Percentiles rank a stretch among this genome's conserved stretches.
These are phyloP conservation scores for Hypoxylon lenormandii DNA, from an alignment of 495 filamentous ascomycete genomes.

Conservation along the genomic window DNA sequence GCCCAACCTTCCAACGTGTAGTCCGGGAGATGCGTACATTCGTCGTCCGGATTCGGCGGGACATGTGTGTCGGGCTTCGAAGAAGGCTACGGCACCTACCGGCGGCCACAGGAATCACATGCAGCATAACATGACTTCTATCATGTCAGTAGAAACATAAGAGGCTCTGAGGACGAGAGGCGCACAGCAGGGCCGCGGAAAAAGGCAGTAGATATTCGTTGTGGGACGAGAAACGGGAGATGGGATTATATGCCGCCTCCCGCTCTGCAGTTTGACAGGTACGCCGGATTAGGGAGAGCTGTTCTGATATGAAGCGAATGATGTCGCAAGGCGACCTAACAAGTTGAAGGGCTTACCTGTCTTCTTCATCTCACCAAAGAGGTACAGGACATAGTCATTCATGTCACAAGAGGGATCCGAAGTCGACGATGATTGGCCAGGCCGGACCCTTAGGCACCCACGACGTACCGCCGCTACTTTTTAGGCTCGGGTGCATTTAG, in stretches of 20 bases:
- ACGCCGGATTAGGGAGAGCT: conserved; percentile 18
- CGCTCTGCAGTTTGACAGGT: conserved; percentile 47
- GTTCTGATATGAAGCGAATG: conserved; percentile 39
- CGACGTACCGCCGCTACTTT: conserved; percentile 35
- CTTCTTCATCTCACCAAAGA: conserved; percentile 42
- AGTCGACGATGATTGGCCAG: conserved; percentile 41
- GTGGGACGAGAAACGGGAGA: conserved; percentile 28
- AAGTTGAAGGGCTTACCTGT: conserved; percentile 33
- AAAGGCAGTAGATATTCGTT: conserved; percentile 11
- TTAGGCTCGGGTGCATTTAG: conserved; percentile 44
- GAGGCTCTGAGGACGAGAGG: conserved; percentile 27
- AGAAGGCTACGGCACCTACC: conserved; percentile 31
- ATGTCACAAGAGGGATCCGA: conserved; percentile 40
- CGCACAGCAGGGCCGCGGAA: conserved; percentile 17
- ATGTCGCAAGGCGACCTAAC: conserved; percentile 39
- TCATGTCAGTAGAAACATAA: conserved; percentile 16
- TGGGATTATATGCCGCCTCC: conserved; percentile 39
- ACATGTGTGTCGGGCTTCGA: conserved; percentile 35
- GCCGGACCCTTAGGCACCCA: conserved; percentile 48
- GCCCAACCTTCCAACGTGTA: conserved; percentile 20
- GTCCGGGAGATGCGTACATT: conserved; percentile 29
- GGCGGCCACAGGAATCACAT: conserved; percentile 33
- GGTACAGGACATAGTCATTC: conserved; percentile 45
- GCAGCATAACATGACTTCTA: conserved; percentile 24
- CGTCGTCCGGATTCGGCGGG: conserved; percentile 33